phyloP scores from a whole-genome alignment of 805 yeast genomes.

The Cyberlindnera bimundalis region DNA sequence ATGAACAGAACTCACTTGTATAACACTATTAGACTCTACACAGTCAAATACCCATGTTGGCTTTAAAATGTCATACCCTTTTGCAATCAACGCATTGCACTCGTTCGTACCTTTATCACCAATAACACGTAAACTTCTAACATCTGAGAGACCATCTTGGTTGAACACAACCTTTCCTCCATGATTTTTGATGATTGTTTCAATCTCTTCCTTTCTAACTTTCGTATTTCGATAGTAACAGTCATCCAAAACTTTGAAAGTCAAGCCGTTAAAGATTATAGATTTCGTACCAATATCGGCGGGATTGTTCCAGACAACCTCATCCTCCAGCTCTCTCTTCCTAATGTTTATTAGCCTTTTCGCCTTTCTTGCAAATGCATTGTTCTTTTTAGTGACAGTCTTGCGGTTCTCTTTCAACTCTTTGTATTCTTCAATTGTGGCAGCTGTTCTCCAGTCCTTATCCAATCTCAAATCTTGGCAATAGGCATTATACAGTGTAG shows the following conservation, averaged over 20 bases:
- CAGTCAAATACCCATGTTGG: conserved; percentile 78
- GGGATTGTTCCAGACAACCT: conserved; percentile 24
- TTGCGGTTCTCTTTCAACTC: conserved; percentile 30
- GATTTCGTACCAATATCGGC: conserved; percentile 23
- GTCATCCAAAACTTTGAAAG: conserved; percentile 56
- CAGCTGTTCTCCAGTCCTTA: conserved; percentile 53
- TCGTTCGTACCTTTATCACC: conserved; percentile 39
- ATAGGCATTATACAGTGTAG: conserved; percentile 75
- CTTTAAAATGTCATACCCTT: conserved; percentile 57
- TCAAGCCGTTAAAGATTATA: conserved; percentile 40
- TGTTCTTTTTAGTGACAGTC: conserved; percentile 25
- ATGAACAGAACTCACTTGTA: conserved; percentile 62
- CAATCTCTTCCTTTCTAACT: conserved; percentile 35
- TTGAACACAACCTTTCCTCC: conserved; percentile 48
- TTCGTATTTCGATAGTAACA: conserved; percentile 28
- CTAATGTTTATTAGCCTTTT: conserved; percentile 21
- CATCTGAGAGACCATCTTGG: conserved; percentile 21
- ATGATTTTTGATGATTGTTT: conserved; percentile 36
- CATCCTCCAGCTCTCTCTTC: conserved; percentile 20
- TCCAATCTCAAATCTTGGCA: conserved; percentile 67
- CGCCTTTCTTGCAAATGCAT: conserved; percentile 21
- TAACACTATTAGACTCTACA: conserved; percentile 35
- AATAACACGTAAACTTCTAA: conserved; percentile 30
- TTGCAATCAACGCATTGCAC: conserved; percentile 35
- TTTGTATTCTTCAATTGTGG: conserved; percentile 53